phyloP scores from a whole-genome alignment of 805 yeast species.

The Candida oleophila region DNA sequence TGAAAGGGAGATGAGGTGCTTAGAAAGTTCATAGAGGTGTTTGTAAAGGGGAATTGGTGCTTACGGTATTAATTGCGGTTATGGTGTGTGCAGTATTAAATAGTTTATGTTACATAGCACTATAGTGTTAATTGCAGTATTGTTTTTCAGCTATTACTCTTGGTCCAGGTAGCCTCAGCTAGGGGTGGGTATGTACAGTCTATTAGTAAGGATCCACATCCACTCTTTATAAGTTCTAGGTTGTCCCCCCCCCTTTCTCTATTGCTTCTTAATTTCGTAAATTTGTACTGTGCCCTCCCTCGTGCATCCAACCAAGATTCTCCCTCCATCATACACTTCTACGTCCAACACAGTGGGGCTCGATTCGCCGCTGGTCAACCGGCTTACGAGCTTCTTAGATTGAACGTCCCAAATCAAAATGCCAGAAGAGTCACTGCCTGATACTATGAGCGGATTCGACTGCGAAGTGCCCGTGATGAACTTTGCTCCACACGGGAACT shows the following conservation, averaged over 20 bases:
- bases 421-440: conserved; percentile 60
- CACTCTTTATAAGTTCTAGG: neutral
- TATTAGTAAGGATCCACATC: too few species aligned
- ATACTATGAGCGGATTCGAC: conserved; percentile 43
- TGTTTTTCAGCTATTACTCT: too few species aligned
- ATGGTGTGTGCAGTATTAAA: too few species aligned
- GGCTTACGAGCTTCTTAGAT: conserved; percentile 45
- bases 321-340: conserved; percentile 36
- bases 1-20: too few species aligned
- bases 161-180: too few species aligned
- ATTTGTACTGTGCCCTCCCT: conserved; percentile 21
- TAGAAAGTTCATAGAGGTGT: too few species aligned
- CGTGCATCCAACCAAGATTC: conserved; percentile 29
- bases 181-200: too few species aligned
- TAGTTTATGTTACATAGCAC: too few species aligned
- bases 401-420: conserved; percentile 69
- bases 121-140: too few species aligned
- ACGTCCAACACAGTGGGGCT: conserved; percentile 41
- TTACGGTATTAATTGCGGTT: too few species aligned
- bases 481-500: conserved; percentile 50
- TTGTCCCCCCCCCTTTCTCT: neutral
- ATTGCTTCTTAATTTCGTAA: conserved; percentile 16
- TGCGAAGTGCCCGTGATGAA: conserved; percentile 41
- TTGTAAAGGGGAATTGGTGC: too few species aligned
- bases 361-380: conserved; percentile 12